Evolutionary conservation across 2,329 filamentous ascomycete species (phyloP).

Genomic region (Pseudocercospora fuligena): DNA sequence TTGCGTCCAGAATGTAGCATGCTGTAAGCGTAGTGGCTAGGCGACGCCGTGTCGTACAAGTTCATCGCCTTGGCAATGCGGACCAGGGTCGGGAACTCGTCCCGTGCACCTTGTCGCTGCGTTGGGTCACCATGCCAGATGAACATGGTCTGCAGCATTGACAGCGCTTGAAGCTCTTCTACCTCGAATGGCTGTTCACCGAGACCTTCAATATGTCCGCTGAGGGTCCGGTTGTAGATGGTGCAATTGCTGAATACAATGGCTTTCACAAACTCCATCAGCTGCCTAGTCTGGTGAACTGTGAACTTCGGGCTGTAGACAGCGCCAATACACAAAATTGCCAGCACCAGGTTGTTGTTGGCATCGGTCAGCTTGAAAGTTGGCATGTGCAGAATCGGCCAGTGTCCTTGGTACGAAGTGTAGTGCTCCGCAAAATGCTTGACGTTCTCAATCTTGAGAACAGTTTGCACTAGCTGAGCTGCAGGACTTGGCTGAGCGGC

Average conservation of each 20-base stretch:
- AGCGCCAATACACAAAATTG: conserved; percentile 74
- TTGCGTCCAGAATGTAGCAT: conserved; percentile 63
- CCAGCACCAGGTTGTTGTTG: conserved; percentile 69
- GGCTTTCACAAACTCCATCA: conserved; percentile 67
- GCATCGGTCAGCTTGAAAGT: conserved; percentile 71
- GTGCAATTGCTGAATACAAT: conserved; percentile 63
- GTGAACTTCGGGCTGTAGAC: conserved; percentile 71
- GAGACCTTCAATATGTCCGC: conserved; percentile 47
- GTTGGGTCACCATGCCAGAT: conserved; percentile 72
- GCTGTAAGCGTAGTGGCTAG: conserved; percentile 58
- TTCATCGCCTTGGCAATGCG: conserved; percentile 62
- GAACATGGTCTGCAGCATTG: conserved; percentile 65
- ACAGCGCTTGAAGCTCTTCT: conserved; percentile 70
- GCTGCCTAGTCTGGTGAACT: conserved; percentile 65
- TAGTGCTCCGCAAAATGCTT: conserved; percentile 73
- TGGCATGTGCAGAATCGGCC: conserved; percentile 72
- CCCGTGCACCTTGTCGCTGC: conserved; percentile 67
- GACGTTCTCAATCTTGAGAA: conserved; percentile 70
- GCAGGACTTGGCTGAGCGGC: conserved; percentile 59
- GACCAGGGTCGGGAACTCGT: conserved; percentile 63
- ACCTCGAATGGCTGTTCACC: conserved; percentile 49
- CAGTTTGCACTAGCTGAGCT: conserved; percentile 49
- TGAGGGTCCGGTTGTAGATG: conserved; percentile 53
- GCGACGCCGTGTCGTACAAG: conserved; percentile 59
- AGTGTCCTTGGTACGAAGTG: conserved; percentile 74